These are phyloP conservation scores for Globisporangium iwayamae DNA, from an alignment of 352 stramenopile genomes.

Conservation along the genomic window DNA sequence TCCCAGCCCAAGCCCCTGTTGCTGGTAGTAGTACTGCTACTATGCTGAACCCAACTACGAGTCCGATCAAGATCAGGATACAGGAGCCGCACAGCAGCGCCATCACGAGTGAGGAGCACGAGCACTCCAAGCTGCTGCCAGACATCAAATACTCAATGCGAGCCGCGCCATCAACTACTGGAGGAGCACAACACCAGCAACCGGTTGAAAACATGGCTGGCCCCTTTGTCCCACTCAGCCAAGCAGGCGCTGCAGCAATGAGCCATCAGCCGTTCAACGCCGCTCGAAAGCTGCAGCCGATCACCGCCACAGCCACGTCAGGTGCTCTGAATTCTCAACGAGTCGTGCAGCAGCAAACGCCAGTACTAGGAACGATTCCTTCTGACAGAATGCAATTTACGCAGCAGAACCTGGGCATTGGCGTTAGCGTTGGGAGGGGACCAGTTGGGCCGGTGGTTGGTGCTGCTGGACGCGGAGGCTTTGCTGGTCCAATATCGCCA, in stretches of 20 bases:
- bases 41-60: neutral
- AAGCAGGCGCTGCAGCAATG: neutral
- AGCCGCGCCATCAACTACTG: neutral
- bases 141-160: slow-evolving; percentile 17
- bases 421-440: neutral
- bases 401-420: neutral
- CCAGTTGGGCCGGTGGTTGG: neutral
- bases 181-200: neutral
- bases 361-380: neutral
- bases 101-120: slow-evolving; percentile 15
- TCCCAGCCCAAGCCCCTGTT: neutral
- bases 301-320: neutral
- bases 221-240: neutral
- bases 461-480: neutral
- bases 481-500: neutral
- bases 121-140: slow-evolving; percentile 10
- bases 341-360: neutral
- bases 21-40: neutral
- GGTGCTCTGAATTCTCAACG: neutral
- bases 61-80: slow-evolving; percentile 16
- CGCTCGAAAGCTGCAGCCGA: slow-evolving; percentile 14
- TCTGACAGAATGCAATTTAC: neutral
- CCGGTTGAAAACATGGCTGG: neutral
- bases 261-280: slow-evolving; percentile 4
- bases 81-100: slow-evolving; percentile 7